phyloP scores from a whole-genome alignment of 306 rosid species.

The Prunus persica region DNA sequence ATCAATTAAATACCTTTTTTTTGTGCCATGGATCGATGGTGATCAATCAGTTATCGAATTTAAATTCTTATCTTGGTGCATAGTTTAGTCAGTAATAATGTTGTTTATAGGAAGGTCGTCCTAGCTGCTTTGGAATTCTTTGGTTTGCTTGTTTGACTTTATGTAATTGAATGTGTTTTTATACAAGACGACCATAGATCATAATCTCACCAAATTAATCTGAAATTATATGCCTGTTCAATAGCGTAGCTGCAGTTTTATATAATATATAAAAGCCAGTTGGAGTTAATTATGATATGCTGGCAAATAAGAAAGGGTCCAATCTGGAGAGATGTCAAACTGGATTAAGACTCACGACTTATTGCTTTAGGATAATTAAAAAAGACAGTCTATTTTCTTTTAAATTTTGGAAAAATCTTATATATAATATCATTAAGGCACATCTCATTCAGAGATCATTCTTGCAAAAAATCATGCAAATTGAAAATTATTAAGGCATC shows the following conservation, averaged over 20 bases:
- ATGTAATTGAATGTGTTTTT: not conserved
- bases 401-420: too few species aligned
- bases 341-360: too few species aligned
- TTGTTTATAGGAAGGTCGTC: not conserved
- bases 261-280: too few species aligned
- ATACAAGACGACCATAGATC: not conserved
- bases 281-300: too few species aligned
- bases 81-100: not conserved
- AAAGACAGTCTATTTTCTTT: too few species aligned
- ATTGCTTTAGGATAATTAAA: too few species aligned
- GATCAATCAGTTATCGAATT: not conserved
- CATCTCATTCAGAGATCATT: too few species aligned
- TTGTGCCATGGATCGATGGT: not conserved
- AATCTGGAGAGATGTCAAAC: too few species aligned
- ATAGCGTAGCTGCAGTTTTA: not conserved
- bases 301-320: too few species aligned
- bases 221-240: not conserved
- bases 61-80: not conserved
- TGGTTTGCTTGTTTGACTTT: constrained; percentile 5
- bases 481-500: too few species aligned
- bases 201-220: not conserved
- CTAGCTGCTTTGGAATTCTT: constrained; percentile 2
- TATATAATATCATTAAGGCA: too few species aligned
- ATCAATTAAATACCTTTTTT: not conserved
- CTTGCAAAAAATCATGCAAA: too few species aligned